Evolutionary conservation across 257 asterid genomes (phyloP).

Genomic region (Jacaranda mimosifolia): DNA sequence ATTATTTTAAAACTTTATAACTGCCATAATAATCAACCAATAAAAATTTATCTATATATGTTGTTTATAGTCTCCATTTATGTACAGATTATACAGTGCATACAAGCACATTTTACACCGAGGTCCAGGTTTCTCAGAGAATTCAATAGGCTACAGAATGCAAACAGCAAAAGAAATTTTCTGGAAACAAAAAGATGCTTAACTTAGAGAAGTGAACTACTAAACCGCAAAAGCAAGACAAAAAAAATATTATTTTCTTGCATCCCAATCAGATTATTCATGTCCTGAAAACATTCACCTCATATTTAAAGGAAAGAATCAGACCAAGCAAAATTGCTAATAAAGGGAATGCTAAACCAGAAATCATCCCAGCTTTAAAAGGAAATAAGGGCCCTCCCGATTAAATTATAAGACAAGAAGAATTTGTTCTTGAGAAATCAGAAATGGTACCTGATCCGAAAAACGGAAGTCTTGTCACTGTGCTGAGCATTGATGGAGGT

Average conservation of each 20-base stretch:
- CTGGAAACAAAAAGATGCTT: background rate
- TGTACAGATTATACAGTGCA: too few species aligned
- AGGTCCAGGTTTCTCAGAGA: too few species aligned
- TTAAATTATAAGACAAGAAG: background rate
- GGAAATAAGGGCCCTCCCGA: background rate
- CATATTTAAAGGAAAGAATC: conserved; percentile 30
- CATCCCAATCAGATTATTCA: background rate
- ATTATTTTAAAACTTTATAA: too few species aligned
- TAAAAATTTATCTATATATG: too few species aligned
- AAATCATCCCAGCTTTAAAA: background rate
- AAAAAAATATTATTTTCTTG: background rate
- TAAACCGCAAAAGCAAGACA: background rate
- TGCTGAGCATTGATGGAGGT: conserved; percentile 72
- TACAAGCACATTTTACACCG: too few species aligned
- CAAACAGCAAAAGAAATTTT: background rate
- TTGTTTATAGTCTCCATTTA: too few species aligned
- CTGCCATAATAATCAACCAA: too few species aligned
- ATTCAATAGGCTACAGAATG: too few species aligned
- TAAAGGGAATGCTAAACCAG: too few species aligned
- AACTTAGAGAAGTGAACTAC: conserved; percentile 20
- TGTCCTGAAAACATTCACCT: background rate
- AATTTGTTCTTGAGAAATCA: background rate
- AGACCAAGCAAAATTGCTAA: background rate
- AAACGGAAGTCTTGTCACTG: conserved; percentile 56
- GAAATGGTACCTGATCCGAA: conserved; percentile 36